A percentile compares a stretch with the other conserved stretches of the same genome.
These are phyloP conservation scores for Xylariaceae sp. DNA, from an alignment of 2,329 filamentous ascomycete species.

Conservation along the genomic window DNA sequence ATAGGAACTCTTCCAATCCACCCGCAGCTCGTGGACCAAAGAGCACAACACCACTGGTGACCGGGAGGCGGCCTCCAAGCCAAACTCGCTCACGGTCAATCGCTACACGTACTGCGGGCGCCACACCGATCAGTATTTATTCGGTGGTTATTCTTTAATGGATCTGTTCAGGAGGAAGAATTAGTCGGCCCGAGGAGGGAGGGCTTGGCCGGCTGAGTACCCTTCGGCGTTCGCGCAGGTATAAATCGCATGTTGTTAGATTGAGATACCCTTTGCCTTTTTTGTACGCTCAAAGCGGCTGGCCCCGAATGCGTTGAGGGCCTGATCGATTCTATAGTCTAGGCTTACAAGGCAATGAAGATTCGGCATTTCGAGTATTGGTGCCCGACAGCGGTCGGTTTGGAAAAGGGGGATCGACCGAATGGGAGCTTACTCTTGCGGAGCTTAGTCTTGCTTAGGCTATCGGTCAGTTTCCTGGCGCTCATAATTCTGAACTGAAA, in stretches of 20 bases:
- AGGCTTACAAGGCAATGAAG: too few species aligned
- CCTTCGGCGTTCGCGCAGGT: too few species aligned
- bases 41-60: conserved; percentile 4
- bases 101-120: conserved; percentile 53
- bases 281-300: conserved; percentile 6
- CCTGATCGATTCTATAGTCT: too few species aligned
- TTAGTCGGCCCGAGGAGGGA: not conserved
- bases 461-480: not conserved
- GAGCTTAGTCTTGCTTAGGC: not conserved
- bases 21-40: conserved; percentile 10
- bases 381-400: not conserved
- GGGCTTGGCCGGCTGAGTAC: too few species aligned
- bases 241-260: not conserved
- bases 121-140: conserved; percentile 51
- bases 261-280: conserved; percentile 16
- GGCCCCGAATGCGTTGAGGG: too few species aligned
- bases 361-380: not conserved
- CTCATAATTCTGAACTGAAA: not conserved
- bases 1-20: conserved; percentile 3
- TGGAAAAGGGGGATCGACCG: not conserved
- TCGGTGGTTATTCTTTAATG: conserved; percentile 46
- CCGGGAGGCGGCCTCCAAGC: conserved; percentile 20
- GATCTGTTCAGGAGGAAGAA: conserved; percentile 38
- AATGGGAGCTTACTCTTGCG: too few species aligned
- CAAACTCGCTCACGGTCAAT: conserved; percentile 42